Conservation (phyloP, 805 yeast species). For the Diddensiella santjacobensis region DNA sequence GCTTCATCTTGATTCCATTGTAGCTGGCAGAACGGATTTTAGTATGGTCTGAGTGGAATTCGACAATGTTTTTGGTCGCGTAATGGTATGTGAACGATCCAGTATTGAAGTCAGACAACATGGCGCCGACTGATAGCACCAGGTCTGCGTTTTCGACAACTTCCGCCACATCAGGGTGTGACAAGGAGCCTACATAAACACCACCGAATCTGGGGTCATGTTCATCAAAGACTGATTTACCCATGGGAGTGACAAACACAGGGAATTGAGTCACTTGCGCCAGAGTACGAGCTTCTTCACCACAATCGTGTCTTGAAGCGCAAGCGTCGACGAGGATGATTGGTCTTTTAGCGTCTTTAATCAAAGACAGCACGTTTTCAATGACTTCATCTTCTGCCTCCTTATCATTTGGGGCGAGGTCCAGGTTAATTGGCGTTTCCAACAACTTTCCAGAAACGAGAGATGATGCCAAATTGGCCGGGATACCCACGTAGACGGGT, state of each 20-base stretch:
- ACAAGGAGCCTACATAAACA: conserved; percentile 79
- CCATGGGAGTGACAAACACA: conserved; percentile 85
- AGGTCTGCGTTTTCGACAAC: conserved; percentile 73
- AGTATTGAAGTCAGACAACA: conserved; percentile 84
- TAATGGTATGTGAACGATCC: conserved; percentile 66
- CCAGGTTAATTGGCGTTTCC: conserved; percentile 61
- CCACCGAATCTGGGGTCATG: conserved; percentile 73
- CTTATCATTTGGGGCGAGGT: conserved; percentile 53
- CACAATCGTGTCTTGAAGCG: conserved; percentile 71
- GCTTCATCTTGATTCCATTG: conserved; percentile 53
- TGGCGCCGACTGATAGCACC: conserved; percentile 74
- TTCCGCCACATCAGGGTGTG: conserved; percentile 66
- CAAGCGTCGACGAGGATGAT: conserved; percentile 82
- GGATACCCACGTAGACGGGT: conserved; percentile 79
- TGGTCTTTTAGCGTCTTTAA: conserved; percentile 62
- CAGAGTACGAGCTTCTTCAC: conserved; percentile 57
- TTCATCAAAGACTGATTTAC: conserved; percentile 77
- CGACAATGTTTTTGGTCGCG: conserved; percentile 50
- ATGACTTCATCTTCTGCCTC: conserved; percentile 64
- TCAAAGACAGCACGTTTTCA: conserved; percentile 47
- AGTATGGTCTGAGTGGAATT: conserved; percentile 54
- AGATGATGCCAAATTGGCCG: conserved; percentile 74
- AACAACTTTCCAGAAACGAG: conserved; percentile 54
- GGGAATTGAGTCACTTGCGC: conserved; percentile 72
- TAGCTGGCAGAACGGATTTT: conserved; percentile 49